A percentile compares a stretch with the other conserved stretches of the same genome.
These are phyloP conservation scores for Panicum virgatum DNA, from an alignment of 202 grass and related monocot genomes.

Conservation along the genomic window DNA sequence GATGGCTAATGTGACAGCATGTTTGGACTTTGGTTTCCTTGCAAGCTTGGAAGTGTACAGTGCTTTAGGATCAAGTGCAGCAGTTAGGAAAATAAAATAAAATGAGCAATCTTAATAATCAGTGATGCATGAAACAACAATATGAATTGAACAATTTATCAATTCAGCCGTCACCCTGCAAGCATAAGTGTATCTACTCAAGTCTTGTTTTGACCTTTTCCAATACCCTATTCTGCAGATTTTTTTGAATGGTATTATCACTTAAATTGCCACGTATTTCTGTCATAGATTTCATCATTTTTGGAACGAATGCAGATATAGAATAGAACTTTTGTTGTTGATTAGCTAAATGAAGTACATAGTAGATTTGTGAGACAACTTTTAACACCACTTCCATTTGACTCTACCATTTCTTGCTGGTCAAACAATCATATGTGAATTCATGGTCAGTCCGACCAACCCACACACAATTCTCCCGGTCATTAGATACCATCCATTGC, in stretches of 20 bases:
- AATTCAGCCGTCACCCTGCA: neutral
- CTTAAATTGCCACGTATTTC: too few species aligned
- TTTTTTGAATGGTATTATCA: neutral
- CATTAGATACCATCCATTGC: too few species aligned
- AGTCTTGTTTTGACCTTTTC: neutral
- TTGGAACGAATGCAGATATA: too few species aligned
- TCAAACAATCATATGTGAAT: too few species aligned
- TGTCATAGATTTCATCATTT: too few species aligned
- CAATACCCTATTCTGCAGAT: neutral
- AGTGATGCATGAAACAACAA: neutral
- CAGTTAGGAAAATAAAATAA: neutral
- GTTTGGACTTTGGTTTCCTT: neutral
- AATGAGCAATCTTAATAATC: neutral
- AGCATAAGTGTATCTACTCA: neutral
- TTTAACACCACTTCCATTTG: too few species aligned
- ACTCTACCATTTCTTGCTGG: too few species aligned
- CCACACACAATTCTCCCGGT: too few species aligned
- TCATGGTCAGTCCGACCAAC: too few species aligned
- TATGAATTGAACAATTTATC: neutral
- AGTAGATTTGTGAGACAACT: too few species aligned
- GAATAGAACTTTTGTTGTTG: too few species aligned
- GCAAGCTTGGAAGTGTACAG: neutral
- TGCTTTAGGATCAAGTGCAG: neutral
- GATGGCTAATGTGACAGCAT: neutral
- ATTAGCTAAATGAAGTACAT: too few species aligned